Base-by-base conservation (phyloP, 192 early-diverging fungal species). In the Coemansia sp. region DNA sequence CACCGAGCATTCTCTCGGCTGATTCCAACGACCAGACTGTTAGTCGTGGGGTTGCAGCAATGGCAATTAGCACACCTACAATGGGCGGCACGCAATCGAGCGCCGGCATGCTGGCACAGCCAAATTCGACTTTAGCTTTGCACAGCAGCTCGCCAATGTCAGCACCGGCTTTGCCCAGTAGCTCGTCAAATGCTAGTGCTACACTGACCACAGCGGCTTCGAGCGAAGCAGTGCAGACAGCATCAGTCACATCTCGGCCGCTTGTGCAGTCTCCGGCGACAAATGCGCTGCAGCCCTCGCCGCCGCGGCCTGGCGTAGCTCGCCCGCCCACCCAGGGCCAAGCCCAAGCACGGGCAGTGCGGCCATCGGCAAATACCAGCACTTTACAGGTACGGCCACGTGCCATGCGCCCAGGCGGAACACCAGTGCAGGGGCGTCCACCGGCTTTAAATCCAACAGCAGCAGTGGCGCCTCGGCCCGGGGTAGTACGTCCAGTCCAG, bases 381-480 rank as follows among this genome's bases (percentile, higher is more conserved):
- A 8, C 56, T 29, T 22, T 47, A 6, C 32, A 49, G 35, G 35
- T 27, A 10, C 69, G 69, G 19, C 62, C 69, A 3, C 69, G 69
- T 4, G 62, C 62, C 5, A 17, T 15, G 29, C 57, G 69, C 4
- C 69, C 69, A 21, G 19, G 41, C 6, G 51, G 62, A 12, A 19
- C 38, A 21, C 56, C 56, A 2, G 5, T 21, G 9, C 56, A 58
- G 38, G 56, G 35, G 22, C 56, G 56, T 2, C 56, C 56, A 14
- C 21, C 25, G 29, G 29, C 6, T 29, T 12, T n/a, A 29, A n/a
- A 22, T 19, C 6, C 29, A 17, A 15, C 52, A 8, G 39, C 55
- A 7, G 25, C 54, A 12, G 43, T 4, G 11, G 45, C 25, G 17
- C 48, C 48, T 25, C n/a, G 63, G 0, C 54, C 54, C 23, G 51